A percentile compares a stretch with the other conserved stretches of the same genome.
phyloP scores from a whole-genome alignment of 169 alveolate genomes.

The Eimeria necatrix region DNA sequence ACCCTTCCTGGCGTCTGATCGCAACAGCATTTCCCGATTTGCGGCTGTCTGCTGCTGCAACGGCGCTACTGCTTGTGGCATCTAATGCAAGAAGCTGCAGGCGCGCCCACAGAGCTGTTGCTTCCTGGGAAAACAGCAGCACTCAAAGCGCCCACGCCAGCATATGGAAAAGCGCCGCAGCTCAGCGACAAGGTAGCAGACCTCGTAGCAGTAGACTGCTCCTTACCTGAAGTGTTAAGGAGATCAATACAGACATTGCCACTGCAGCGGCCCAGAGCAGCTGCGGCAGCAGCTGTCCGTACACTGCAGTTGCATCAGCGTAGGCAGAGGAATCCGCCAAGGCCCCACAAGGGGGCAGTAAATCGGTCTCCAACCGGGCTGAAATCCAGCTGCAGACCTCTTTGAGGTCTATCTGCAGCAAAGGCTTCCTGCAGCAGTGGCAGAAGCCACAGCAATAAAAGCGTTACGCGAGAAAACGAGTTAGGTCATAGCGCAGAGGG shows the following conservation, averaged over 20 bases:
- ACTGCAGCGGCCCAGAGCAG: constrained; percentile 28
- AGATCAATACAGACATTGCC: neutral
- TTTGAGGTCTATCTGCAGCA: neutral
- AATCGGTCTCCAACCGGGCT: neutral
- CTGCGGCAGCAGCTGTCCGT: constrained; percentile 52
- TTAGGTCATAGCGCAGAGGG: too few species aligned
- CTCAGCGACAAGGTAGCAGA: neutral
- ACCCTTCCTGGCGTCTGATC: neutral
- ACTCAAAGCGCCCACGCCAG: neutral
- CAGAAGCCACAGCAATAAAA: neutral
- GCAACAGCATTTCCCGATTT: neutral
- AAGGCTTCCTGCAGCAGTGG: neutral
- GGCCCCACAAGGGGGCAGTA: neutral
- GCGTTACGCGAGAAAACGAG: neutral
- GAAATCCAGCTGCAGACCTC: constrained; percentile 10
- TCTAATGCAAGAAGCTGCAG: constrained; percentile 52
- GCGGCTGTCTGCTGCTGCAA: neutral
- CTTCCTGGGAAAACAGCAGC: neutral
- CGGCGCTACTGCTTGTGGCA: constrained; percentile 39
- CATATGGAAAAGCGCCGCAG: neutral
- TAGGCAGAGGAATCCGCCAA: neutral
- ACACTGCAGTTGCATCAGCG: constrained; percentile 25
- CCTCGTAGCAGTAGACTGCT: neutral
- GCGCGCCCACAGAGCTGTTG: constrained; percentile 51
- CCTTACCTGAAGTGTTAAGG: constrained; percentile 29